Conservation (phyloP, 148 eudicot species). For the Spergularia marina region DNA sequence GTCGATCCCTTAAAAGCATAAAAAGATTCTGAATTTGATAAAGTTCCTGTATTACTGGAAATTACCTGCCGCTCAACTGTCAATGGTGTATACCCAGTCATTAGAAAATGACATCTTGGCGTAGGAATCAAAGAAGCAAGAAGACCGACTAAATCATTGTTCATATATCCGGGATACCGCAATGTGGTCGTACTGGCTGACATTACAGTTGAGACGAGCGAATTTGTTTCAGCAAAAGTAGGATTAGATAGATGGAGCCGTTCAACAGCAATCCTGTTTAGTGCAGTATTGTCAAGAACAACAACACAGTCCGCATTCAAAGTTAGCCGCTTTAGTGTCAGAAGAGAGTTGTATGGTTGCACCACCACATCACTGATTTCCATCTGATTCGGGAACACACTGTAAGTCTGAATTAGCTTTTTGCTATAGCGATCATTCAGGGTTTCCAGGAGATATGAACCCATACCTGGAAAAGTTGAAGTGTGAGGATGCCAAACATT, state of each 20-base stretch:
- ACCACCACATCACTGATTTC: slow-evolving; percentile 98
- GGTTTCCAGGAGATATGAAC: slow-evolving; percentile 92
- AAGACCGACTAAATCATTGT: slow-evolving; percentile 98
- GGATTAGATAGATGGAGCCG: slow-evolving; percentile 91
- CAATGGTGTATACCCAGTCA: slow-evolving; percentile 99
- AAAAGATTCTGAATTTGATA: not conserved
- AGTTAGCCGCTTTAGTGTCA: slow-evolving; percentile 92
- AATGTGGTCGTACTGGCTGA: slow-evolving; percentile 98
- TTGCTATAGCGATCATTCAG: slow-evolving; percentile 98
- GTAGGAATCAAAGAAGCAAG: slow-evolving; percentile 99
- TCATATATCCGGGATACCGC: slow-evolving; percentile 99
- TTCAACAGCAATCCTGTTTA: slow-evolving; percentile 96
- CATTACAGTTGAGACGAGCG: slow-evolving; percentile 97
- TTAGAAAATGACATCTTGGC: slow-evolving; percentile 97
- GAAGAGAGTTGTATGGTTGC: slow-evolving; percentile 94
- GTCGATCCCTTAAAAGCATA: not conserved
- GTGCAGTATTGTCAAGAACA: slow-evolving; percentile 97
- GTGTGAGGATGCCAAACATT: not conserved
- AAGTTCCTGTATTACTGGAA: not conserved
- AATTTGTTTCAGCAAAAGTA: slow-evolving; percentile 93
- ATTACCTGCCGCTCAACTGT: slow-evolving; percentile 98
- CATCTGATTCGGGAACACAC: slow-evolving; percentile 96
- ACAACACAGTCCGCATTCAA: slow-evolving; percentile 98
- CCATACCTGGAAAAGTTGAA: slow-evolving; percentile 67
- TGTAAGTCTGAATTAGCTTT: slow-evolving; percentile 97